Conservation (phyloP, 116 monocot genomes). For the Papilionanthe hybrid region DNA sequence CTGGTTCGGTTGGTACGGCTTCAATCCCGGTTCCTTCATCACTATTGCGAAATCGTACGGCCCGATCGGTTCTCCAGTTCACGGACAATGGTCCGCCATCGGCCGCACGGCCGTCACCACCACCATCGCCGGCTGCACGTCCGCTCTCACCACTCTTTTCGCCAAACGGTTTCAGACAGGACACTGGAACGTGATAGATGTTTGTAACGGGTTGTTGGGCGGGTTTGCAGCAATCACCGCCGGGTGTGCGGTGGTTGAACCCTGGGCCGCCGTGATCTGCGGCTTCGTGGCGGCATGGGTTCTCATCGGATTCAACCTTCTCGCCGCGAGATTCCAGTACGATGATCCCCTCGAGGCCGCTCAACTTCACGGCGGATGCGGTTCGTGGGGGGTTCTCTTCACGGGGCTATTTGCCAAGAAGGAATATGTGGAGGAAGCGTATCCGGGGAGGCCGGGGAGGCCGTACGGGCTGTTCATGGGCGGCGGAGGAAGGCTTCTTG, state of each 20-base stretch:
- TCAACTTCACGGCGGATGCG: slow-evolving; percentile 27
- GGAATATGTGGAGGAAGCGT: slow-evolving; percentile 19
- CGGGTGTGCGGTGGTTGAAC: slow-evolving; percentile 22
- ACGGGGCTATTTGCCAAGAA: slow-evolving; percentile 17
- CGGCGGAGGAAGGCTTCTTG: slow-evolving; percentile 30
- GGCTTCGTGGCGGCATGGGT: slow-evolving; percentile 26
- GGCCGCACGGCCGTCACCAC: slow-evolving; percentile 29
- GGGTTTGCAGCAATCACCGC: slow-evolving; percentile 24
- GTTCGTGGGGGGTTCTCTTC: slow-evolving; percentile 24
- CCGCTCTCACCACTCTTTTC: slow-evolving; percentile 18
- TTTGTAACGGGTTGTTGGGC: slow-evolving; percentile 26
- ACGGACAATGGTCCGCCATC: slow-evolving; percentile 54
- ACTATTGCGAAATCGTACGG: slow-evolving; percentile 29
- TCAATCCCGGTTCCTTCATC: slow-evolving; percentile 57
- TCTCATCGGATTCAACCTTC: slow-evolving; percentile 16
- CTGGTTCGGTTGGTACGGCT: slow-evolving; percentile 70
- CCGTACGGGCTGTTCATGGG: slow-evolving; percentile 39
- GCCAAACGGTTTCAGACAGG: slow-evolving; percentile 9
- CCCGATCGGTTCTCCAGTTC: slow-evolving; percentile 7
- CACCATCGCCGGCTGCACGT: slow-evolving; percentile 16
- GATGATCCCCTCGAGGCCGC: slow-evolving; percentile 31
- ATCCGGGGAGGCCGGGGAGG: slow-evolving; percentile 19
- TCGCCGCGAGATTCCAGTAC: slow-evolving; percentile 14
- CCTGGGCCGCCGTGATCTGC: slow-evolving; percentile 22
- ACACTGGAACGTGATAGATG: slow-evolving; percentile 24